A percentile compares a stretch with the other conserved stretches of the same genome.
Evolutionary conservation across 805 yeast species (phyloP).

Genomic region (Candida bentonensis): DNA sequence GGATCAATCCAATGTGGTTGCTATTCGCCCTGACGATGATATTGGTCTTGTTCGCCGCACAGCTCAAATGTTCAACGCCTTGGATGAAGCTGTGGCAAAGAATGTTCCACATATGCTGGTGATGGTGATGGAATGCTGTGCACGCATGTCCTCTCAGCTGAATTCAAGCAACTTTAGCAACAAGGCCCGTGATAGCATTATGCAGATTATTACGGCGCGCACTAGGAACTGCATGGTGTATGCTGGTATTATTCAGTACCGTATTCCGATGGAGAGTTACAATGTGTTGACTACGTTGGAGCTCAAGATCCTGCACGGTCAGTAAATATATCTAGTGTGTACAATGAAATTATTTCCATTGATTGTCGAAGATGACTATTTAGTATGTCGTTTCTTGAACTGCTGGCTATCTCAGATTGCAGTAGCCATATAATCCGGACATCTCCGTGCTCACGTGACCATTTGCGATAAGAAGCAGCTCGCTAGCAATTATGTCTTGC

Average conservation of each 20-base stretch:
- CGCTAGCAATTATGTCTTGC: too few relatives aligned
- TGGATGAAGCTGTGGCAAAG: constrained; percentile 60
- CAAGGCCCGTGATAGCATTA: constrained; percentile 9
- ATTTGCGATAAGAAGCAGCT: too few relatives aligned
- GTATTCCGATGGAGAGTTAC: constrained; percentile 52
- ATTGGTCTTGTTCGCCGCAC: constrained; percentile 51
- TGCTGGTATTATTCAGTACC: constrained; percentile 88
- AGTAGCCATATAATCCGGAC: too few relatives aligned
- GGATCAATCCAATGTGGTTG: constrained; percentile 15
- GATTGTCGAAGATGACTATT: too few relatives aligned
- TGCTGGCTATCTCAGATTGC: too few relatives aligned
- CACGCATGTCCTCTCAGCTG: constrained; percentile 32
- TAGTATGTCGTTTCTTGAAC: too few relatives aligned
- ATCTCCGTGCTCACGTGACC: too few relatives aligned
- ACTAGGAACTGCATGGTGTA: constrained; percentile 85
- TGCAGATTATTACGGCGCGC: constrained; percentile 11
- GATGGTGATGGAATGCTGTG: constrained; percentile 66
- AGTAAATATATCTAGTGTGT: too few relatives aligned
- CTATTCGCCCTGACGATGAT: constrained; percentile 10
- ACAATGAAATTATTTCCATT: too few relatives aligned
- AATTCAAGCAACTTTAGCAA: constrained; percentile 13
- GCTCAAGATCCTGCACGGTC: constrained; percentile 2
- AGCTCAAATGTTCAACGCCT: constrained; percentile 51
- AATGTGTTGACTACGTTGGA: constrained; percentile 13
- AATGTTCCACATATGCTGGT: constrained; percentile 69